These are phyloP conservation scores for Ceratocystis huliohia DNA, from an alignment of 2,329 filamentous ascomycete genomes.

Conservation along the genomic window DNA sequence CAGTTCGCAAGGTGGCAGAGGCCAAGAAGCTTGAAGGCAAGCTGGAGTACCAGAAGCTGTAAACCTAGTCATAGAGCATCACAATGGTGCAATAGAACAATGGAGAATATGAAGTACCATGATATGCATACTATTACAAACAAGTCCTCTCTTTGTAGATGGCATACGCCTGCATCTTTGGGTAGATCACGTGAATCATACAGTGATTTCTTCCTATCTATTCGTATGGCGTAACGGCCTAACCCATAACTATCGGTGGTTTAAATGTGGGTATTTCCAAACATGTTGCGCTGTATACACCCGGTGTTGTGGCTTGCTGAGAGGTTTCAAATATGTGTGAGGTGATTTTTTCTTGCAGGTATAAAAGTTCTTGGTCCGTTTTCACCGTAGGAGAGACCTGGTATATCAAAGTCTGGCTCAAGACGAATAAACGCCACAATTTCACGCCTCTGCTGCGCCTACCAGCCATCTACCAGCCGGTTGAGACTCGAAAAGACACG, in stretches of 20 bases:
- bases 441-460: background rate
- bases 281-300: background rate
- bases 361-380: background rate
- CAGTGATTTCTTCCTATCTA: background rate
- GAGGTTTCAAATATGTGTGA: background rate
- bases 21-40: slow-evolving; percentile 98
- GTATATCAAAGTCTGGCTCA: background rate
- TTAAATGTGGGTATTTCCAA: background rate
- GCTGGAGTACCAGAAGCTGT: slow-evolving; percentile 93
- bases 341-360: background rate
- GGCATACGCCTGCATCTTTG: background rate
- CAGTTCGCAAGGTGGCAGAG: slow-evolving; percentile 92
- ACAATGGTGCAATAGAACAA: background rate
- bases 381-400: background rate
- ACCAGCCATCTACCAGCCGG: background rate
- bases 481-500: background rate
- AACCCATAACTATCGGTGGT: background rate
- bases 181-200: background rate
- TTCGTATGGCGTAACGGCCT: background rate
- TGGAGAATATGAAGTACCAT: background rate
- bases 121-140: background rate
- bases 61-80: slow-evolving; percentile 26
- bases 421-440: background rate
- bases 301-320: background rate
- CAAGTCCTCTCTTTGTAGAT: background rate